These are phyloP conservation scores for Phalaenopsis equestris DNA, from an alignment of 106 monocot species.

Conservation along the genomic window DNA sequence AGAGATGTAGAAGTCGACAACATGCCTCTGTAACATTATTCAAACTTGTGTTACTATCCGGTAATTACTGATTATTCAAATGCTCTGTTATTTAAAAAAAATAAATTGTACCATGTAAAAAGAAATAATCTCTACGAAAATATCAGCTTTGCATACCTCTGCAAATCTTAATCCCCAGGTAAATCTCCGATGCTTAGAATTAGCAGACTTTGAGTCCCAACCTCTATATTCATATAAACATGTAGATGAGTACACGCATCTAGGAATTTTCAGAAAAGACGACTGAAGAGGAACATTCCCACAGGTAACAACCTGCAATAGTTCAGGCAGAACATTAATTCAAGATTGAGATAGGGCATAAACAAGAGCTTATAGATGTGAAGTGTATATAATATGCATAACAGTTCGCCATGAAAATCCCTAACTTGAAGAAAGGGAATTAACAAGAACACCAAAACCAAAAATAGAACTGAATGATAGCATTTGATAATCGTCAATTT, in stretches of 20 bases:
- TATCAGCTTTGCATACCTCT: slow-evolving; percentile 15
- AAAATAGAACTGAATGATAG: background rate
- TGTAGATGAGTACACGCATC: slow-evolving; percentile 49
- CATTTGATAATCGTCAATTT: background rate
- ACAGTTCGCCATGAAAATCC: background rate
- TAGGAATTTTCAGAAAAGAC: slow-evolving; percentile 36
- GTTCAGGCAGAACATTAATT: background rate
- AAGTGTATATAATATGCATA: background rate
- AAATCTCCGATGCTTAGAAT: slow-evolving; percentile 21
- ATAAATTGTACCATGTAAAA: background rate
- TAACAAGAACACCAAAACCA: background rate
- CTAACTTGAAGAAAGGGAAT: slow-evolving; percentile 1
- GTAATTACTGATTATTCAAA: background rate
- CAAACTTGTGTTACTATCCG: background rate
- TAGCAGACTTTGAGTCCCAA: slow-evolving; percentile 32
- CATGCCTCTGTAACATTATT: slow-evolving; percentile 32
- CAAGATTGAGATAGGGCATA: background rate
- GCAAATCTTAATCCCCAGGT: slow-evolving; percentile 32
- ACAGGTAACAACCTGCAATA: slow-evolving; percentile 32
- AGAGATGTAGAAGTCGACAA: slow-evolving; percentile 54
- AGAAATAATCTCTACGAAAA: background rate
- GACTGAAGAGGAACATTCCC: slow-evolving; percentile 34
- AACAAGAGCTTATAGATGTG: background rate
- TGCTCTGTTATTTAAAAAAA: background rate
- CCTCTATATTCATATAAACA: slow-evolving; percentile 47